These are phyloP conservation scores for Penicillium sp. DNA, from an alignment of 2,329 filamentous ascomycete genomes.

Conservation along the genomic window DNA sequence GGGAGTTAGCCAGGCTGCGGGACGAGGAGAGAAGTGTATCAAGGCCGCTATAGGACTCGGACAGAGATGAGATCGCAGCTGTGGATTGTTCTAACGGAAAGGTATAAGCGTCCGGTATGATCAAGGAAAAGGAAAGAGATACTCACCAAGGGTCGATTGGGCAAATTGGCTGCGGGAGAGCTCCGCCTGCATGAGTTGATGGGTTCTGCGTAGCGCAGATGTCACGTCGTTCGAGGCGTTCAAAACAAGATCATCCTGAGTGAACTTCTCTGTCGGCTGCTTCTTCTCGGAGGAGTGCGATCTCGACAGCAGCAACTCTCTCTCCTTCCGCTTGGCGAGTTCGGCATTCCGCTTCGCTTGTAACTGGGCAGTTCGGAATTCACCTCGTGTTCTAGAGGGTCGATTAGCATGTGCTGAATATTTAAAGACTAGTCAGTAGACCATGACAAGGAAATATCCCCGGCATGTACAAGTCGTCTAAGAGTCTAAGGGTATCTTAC, in stretches of 20 bases:
- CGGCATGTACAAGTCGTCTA: background rate
- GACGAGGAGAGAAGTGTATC: constrained; percentile 75
- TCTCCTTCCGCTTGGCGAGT: constrained; percentile 71
- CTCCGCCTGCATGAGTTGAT: constrained; percentile 81
- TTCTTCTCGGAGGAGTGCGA: constrained; percentile 33
- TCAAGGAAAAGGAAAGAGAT: background rate
- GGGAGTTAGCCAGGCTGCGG: constrained; percentile 70
- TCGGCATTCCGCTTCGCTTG: constrained; percentile 73
- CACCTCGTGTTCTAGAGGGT: constrained; percentile 54
- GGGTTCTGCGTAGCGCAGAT: constrained; percentile 75
- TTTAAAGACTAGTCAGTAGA: no score
- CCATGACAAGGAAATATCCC: background rate
- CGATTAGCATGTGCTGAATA: constrained; percentile 9
- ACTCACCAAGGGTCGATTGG: constrained; percentile 70
- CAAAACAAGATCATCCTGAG: constrained; percentile 70
- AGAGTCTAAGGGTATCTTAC: constrained; percentile 47
- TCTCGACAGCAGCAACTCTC: constrained; percentile 69
- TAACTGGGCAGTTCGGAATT: constrained; percentile 80
- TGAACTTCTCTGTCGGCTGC: constrained; percentile 51
- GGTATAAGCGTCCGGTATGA: constrained; percentile 5
- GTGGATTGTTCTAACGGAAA: constrained; percentile 65
- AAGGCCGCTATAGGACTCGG: constrained; percentile 76
- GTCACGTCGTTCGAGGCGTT: constrained; percentile 83
- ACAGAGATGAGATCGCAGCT: constrained; percentile 74
- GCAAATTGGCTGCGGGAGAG: constrained; percentile 85